phyloP scores from a whole-genome alignment of 2,329 filamentous ascomycete species.

The Cytospora mali region DNA sequence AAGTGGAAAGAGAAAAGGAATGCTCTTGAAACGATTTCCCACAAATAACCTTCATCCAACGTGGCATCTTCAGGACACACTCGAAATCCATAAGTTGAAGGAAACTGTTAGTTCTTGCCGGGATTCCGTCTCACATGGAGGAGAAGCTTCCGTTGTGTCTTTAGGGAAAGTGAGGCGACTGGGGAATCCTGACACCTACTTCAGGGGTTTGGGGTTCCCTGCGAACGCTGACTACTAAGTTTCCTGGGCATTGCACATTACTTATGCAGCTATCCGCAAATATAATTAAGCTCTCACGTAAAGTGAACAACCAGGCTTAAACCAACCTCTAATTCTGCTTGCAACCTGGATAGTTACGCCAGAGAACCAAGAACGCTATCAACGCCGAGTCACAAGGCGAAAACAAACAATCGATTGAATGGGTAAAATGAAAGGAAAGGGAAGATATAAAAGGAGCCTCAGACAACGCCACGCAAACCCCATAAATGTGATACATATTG shows the following conservation, averaged over 20 bases:
- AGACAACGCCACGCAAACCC: neutral
- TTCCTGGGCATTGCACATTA: too few species aligned
- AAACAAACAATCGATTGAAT: too few species aligned
- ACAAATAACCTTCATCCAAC: conserved; percentile 22
- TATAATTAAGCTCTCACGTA: too few species aligned
- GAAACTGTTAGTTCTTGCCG: conserved; percentile 1
- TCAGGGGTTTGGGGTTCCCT: conserved; percentile 1
- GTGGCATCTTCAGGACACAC: neutral
- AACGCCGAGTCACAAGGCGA: too few species aligned
- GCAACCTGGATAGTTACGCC: too few species aligned
- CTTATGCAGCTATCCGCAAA: neutral
- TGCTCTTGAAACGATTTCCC: conserved; percentile 20
- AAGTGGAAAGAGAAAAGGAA: neutral
- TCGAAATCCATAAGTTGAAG: neutral
- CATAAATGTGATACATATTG: neutral
- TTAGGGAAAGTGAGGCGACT: conserved; percentile 18
- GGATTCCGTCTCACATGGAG: conserved; percentile 22
- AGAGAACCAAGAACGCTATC: too few species aligned
- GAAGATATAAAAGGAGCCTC: neutral
- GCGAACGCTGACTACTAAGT: too few species aligned
- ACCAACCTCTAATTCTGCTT: too few species aligned
- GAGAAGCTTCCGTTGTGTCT: conserved; percentile 15
- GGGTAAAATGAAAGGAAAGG: too few species aligned
- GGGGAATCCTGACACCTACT: neutral
- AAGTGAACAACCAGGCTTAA: too few species aligned